Conservation (phyloP, 805 yeast species). For the Suhomyces sp. region DNA sequence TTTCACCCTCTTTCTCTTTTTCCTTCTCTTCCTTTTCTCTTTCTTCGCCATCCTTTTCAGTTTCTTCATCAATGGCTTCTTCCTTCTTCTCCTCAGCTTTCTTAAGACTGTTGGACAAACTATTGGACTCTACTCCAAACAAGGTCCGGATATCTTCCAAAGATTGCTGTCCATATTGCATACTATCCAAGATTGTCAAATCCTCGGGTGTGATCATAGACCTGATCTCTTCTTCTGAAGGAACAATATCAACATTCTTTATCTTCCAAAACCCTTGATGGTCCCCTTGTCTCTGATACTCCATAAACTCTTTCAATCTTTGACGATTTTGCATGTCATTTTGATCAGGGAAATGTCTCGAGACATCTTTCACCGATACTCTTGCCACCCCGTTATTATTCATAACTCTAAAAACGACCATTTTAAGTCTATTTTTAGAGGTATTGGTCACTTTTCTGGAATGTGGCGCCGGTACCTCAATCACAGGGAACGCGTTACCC, state of each 20-base stretch:
- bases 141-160: slow-evolving; percentile 76
- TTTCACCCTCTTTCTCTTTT: slow-evolving; percentile 17
- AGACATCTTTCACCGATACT: slow-evolving; percentile 79
- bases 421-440: slow-evolving; percentile 82
- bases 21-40: slow-evolving; percentile 24
- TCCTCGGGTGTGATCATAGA: slow-evolving; percentile 93
- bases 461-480: slow-evolving; percentile 96
- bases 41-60: slow-evolving; percentile 34
- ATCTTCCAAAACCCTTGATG: slow-evolving; percentile 96
- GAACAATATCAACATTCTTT: slow-evolving; percentile 56
- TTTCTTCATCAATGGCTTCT: slow-evolving; percentile 13
- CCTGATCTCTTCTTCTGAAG: slow-evolving; percentile 71
- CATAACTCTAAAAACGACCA: slow-evolving; percentile 88
- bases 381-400: slow-evolving; percentile 72
- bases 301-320: slow-evolving; percentile 95
- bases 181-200: slow-evolving; percentile 77
- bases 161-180: slow-evolving; percentile 90
- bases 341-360: slow-evolving; percentile 93
- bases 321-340: slow-evolving; percentile 97
- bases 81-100: slow-evolving; percentile 26
- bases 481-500: slow-evolving; percentile 91
- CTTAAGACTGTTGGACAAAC: background rate
- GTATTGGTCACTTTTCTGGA: slow-evolving; percentile 94
- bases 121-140: slow-evolving; percentile 28
- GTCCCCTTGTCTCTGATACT: slow-evolving; percentile 87